Base-by-base conservation (phyloP, 768 basidiomycete genomes). In the Panus rudis region DNA sequence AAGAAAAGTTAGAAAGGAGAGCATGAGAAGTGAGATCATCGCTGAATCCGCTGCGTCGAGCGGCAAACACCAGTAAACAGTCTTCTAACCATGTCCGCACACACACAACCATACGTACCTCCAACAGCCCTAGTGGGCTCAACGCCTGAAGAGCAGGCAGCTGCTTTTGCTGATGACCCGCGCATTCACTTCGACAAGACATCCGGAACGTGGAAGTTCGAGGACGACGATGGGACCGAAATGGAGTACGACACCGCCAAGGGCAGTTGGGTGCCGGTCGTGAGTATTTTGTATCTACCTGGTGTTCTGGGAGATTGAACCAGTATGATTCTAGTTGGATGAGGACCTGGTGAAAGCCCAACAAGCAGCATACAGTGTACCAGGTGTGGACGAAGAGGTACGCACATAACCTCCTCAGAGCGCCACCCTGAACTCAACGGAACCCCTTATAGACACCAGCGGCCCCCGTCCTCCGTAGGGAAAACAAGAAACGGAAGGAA, bases 341-440 rank as follows among this genome's bases (percentile, higher is more conserved):
- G 91, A 94, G 49, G 90, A 93, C 41, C 68, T 89, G 11, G 52
- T 94, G 45, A 82, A 80, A 58, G 81, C 80, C 19, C 94, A 99
- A 60, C 96, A 98, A 68, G 92, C 91, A 1, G 93, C 92, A 1
- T 99, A 99, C 63, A 84, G 91, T 0, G 72, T 99, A 2, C 72
- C 71, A 12, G 96, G 94, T 8, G 92, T 99, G 19, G 94, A 99
- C 59, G 96, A 98, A 70, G 77, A 81, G 67, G 93, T 90, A 61
- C 59, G 80, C 22, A 2, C n/a, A 12, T 12, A 26, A 10, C 22
- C 26, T 23, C 32, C 17, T 22, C 17, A 20, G 25, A 21, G 44
- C 19, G 11, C 14, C 44, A 26, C 20, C 26, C 37, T 25, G 19
- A 17, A 21, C 27, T 21, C 20, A 19, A n/a, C 32, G 25, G 12